Evolutionary conservation across 345 rosid species (phyloP).

Genomic region (Anacardium occidentale): DNA sequence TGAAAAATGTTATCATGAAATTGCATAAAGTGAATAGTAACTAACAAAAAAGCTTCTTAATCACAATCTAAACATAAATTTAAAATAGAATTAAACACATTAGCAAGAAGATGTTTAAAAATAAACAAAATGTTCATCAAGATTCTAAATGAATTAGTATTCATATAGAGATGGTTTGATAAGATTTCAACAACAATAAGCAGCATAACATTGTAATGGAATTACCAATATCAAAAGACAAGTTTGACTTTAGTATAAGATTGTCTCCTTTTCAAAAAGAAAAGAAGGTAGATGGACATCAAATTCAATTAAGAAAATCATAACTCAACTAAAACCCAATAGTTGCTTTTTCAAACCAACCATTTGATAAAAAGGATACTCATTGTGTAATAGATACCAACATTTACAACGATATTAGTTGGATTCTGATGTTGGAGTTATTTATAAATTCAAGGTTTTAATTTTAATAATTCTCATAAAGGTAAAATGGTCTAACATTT

Average conservation of each 20-base stretch:
- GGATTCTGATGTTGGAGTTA: too few species aligned
- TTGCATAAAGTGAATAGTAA: background rate
- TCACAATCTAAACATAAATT: background rate
- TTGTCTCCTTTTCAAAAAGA: background rate
- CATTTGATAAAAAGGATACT: background rate
- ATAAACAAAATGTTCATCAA: background rate
- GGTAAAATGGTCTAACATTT: too few species aligned
- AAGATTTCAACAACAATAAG: background rate
- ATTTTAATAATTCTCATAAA: too few species aligned
- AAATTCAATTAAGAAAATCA: too few species aligned
- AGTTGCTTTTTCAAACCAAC: background rate
- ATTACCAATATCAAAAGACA: background rate
- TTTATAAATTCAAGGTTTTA: too few species aligned
- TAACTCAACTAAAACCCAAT: background rate
- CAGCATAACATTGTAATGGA: background rate
- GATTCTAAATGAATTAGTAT: too few species aligned
- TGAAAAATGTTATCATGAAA: background rate
- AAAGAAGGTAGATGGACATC: background rate
- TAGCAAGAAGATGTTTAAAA: too few species aligned
- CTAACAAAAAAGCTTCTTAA: background rate
- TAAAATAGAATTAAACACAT: background rate
- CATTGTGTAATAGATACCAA: background rate
- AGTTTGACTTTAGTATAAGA: background rate
- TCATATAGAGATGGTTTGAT: conserved; percentile 12
- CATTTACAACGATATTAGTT: background rate